Base-by-base conservation (phyloP, 169 alveolate genomes). In the Eimeria falciformis region DNA sequence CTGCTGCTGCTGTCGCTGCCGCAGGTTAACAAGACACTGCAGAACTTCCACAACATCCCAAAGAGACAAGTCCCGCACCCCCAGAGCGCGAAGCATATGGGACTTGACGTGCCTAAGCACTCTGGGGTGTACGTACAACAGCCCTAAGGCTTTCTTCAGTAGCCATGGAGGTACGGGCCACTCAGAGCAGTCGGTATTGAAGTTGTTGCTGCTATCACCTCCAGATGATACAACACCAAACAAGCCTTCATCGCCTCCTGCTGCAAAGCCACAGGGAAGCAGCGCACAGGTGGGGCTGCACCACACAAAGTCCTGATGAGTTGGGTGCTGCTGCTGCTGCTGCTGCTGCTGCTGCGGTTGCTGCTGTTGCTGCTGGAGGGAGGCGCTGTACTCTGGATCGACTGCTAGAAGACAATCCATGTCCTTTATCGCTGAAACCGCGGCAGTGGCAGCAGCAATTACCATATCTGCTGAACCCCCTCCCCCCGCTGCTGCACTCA, bases 41-140 rank as follows among this genome's bases (percentile, higher is more conserved):
- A 88, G 88, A 1, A 73, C 25, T 14, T 88, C 93, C 43, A 88
- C 93, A 0, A 81, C 68, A 43, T 88, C 93, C 93, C 93, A 88
- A 3, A 62, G 58, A 1, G 82, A 9, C 66, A 88, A 56, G 56
- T 65, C 79, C 29, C 88, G 50, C 62, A 88, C 88, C 56, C 93
- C 93, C 14, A 88, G 81, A 5, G 11, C 25, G 23, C 87, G 87
- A 21, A 78, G 87, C 6, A 37, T 21, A 12, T 66, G 21, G 3
- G 87, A 50, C 53, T 45, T n/a, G 3, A 78, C 33, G 27, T 78
- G 87, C 40, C 53, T 6, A 66, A 47, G 86, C 79, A 88, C 88
- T 23, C 77, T 29, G 3, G 87, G 88, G 56, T 88, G 93, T 11
- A 58, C 88, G 81, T 88, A 88, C 21, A 40, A 58, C 69, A 37